Evolutionary conservation across 208 protist genomes (phyloP), one percentile per base, ranked within the genome.

Genomic region (Acanthamoeba royreba): DNA sequence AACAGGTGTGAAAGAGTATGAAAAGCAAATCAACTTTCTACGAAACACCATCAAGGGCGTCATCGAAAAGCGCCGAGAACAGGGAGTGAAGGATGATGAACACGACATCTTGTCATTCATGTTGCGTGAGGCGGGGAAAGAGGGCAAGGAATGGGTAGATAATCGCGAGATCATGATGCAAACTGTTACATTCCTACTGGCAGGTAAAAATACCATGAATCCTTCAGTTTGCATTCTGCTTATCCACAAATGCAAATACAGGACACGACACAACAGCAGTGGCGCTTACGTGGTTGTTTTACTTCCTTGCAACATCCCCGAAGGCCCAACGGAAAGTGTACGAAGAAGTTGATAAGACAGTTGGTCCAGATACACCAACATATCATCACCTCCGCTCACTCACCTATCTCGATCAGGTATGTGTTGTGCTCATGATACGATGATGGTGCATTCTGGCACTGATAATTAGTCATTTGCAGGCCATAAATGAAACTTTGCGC

Each of bases 261-360:
- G 77, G 77, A 33, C 77, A 87, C 8, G 77, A 87, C 77, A 87
- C 77, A 45, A 55, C 77, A 0, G 77, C 77, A 13, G 49, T 33
- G 46, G 55, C 49, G 49, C 35, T 87, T 38, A 87, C 77, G 43
- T 87, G 77, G 77, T n/a, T 87, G 77, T 87, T 87, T 53, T 87
- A 61, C 33, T 87, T 87, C 42, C n/a, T 87, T 17, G 43, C 77
- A n/a, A 38, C 17, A n/a, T 35, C 43, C 33, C 77, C 77, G 8
- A 11, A 38, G 8, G 77, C 49, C 7, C 28, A 55, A 45, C n/a
- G 15, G 43, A n/a, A 38, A 8, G 46, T 53, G 38, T 45, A 28
- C 22, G 46, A 49, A 19, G 77, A 87, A 31, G 49, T 87, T 15
- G 77, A 87, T 45, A 38, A 38, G 9, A 45, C 40, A 31, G 43